Conservation (phyloP, 371 early-diverging fungal species). For the Quaeritorhiza haematococci region DNA sequence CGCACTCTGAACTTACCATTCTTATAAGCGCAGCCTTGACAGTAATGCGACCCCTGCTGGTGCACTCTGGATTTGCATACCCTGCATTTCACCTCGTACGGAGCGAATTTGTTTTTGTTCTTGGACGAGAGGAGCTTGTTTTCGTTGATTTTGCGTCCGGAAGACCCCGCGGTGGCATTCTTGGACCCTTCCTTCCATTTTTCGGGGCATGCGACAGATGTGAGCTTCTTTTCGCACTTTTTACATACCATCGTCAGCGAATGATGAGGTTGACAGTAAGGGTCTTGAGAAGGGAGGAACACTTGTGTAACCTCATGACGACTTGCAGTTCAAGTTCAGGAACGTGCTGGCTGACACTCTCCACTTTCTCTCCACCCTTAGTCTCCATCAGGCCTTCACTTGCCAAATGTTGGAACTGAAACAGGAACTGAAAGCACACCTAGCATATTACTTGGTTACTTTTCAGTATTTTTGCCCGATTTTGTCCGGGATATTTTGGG, state of each 20-base stretch:
- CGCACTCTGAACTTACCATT: conserved; percentile 37
- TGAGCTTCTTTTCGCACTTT: conserved; percentile 68
- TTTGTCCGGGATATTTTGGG: no score
- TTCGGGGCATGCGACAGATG: conserved; percentile 39
- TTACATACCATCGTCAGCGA: conserved; percentile 49
- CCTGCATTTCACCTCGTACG: conserved; percentile 48
- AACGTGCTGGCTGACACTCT: no score
- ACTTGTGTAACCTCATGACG: no score
- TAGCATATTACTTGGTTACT: no score
- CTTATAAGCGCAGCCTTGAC: conserved; percentile 69
- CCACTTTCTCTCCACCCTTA: no score
- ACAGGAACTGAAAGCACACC: no score
- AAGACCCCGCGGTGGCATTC: conserved; percentile 41
- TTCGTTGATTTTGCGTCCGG: conserved; percentile 58
- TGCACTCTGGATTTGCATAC: conserved; percentile 61
- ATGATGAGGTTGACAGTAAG: no score
- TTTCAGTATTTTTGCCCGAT: no score
- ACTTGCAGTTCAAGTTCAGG: no score
- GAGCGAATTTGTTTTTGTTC: conserved; percentile 40
- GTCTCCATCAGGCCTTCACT: no score
- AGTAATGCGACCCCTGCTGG: conserved; percentile 60
- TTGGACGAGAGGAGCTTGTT: conserved; percentile 67
- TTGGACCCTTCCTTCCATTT: conserved; percentile 66
- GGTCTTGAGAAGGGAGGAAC: no score
- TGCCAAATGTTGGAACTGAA: no score